Percentiles rank a stretch among this genome's conserved stretches.
phyloP scores from a whole-genome alignment of 1,139 yeast species.

The Candida pseudoviswanathii region DNA sequence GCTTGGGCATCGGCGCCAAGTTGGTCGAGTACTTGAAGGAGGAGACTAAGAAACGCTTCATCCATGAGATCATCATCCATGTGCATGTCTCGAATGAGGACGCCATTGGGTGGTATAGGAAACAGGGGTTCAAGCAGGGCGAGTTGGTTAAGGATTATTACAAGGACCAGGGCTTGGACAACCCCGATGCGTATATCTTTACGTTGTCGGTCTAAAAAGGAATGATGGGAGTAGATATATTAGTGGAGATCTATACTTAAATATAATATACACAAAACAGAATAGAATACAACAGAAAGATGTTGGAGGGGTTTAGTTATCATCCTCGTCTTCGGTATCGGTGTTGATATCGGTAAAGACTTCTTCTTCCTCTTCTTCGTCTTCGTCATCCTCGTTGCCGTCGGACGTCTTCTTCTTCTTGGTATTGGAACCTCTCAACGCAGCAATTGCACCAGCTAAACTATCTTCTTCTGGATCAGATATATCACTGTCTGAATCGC shows the following conservation, averaged over 20 bases:
- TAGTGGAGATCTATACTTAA: slow-evolving; percentile 3
- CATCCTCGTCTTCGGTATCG: slow-evolving; percentile 57
- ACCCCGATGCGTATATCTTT: slow-evolving; percentile 49
- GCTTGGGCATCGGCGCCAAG: slow-evolving; percentile 61
- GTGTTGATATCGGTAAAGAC: slow-evolving; percentile 52
- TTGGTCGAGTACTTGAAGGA: slow-evolving; percentile 57
- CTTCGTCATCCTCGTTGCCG: slow-evolving; percentile 36
- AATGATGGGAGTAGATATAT: slow-evolving; percentile 5
- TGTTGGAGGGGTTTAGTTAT: no score
- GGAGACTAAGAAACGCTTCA: slow-evolving; percentile 52
- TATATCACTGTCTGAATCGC: slow-evolving; percentile 52
- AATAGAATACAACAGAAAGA: no score
- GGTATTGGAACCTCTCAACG: slow-evolving; percentile 56
- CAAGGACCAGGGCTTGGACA: slow-evolving; percentile 44
- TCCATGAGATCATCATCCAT: slow-evolving; percentile 62
- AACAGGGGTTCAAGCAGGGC: slow-evolving; percentile 53
- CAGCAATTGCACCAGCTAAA: slow-evolving; percentile 66
- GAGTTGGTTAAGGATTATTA: slow-evolving; percentile 52
- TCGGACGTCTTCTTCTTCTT: slow-evolving; percentile 22
- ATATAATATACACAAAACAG: slow-evolving; percentile 4
- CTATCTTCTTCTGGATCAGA: slow-evolving; percentile 69
- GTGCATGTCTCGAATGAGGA: slow-evolving; percentile 51
- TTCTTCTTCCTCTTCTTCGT: slow-evolving; percentile 41
- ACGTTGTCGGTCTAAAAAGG: slow-evolving; percentile 26
- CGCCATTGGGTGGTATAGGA: slow-evolving; percentile 58